Conservation (phyloP, 192 early-diverging fungal species). For the Mortierella claussenii region DNA sequence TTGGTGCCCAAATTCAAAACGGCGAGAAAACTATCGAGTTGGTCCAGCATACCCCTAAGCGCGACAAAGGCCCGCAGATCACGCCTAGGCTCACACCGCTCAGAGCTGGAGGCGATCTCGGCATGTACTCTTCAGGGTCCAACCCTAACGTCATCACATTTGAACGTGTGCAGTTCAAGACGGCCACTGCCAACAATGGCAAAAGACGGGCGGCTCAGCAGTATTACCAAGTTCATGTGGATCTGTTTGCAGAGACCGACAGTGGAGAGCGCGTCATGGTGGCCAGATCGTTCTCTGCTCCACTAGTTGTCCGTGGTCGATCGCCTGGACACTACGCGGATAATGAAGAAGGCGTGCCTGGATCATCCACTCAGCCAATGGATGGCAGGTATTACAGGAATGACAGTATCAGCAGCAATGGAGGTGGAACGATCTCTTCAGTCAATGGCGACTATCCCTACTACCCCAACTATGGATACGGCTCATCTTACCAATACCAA, state of each 20-base stretch:
- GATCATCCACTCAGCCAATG: conserved; percentile 1
- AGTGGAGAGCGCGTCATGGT: conserved; percentile 66
- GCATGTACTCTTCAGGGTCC: conserved; percentile 30
- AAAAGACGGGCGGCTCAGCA: conserved; percentile 95
- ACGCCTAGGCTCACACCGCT: conserved; percentile 69
- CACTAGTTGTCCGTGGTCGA: conserved; percentile 92
- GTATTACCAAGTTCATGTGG: conserved; percentile 87
- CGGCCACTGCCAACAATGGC: conserved; percentile 95
- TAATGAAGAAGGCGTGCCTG: conserved; percentile 46
- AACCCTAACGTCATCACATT: conserved; percentile 76
- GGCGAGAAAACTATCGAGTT: conserved; percentile 83
- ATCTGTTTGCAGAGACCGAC: conserved; percentile 79
- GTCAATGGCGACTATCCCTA: conserved; percentile 33
- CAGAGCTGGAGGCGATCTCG: conserved; percentile 69
- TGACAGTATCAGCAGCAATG: conserved; percentile 48
- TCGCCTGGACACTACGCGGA: conserved; percentile 95
- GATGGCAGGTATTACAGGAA: conserved; percentile 39
- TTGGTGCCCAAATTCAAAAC: conserved; percentile 78
- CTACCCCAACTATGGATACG: conserved; percentile 33
- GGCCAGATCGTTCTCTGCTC: conserved; percentile 79
- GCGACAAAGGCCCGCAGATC: conserved; percentile 93
- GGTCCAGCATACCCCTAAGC: conserved; percentile 90
- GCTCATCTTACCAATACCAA: conserved; percentile 43
- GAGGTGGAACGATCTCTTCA: conserved; percentile 7
- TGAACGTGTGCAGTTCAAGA: conserved; percentile 97